phyloP scores from a whole-genome alignment of 2,329 filamentous ascomycete genomes.

The Colletotrichum brevisporum region DNA sequence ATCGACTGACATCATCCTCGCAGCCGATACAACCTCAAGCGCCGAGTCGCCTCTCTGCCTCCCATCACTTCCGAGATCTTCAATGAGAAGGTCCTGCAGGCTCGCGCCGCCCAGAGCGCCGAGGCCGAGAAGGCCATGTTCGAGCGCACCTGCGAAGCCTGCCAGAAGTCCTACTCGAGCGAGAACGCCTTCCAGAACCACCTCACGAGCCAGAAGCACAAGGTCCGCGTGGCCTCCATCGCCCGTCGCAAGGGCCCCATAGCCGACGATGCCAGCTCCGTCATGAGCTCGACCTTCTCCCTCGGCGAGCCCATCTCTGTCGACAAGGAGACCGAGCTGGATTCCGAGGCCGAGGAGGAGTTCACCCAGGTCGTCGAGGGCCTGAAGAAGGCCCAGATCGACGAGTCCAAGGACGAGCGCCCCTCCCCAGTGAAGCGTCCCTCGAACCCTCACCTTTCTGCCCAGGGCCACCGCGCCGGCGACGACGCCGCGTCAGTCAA shows the following conservation, averaged over 20 bases:
- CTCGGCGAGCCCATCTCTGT: constrained; percentile 81
- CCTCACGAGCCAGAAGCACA: constrained; percentile 91
- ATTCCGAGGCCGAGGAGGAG: constrained; percentile 80
- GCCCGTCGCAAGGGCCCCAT: constrained; percentile 53
- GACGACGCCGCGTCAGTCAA: constrained; percentile 53
- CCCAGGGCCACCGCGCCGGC: constrained; percentile 57
- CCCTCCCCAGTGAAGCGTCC: constrained; percentile 69
- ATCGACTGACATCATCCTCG: constrained; percentile 39
- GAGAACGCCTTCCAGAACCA: constrained; percentile 97
- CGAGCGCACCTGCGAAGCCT: constrained; percentile 85
- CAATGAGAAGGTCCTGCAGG: constrained; percentile 94
- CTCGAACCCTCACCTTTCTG: constrained; percentile 63
- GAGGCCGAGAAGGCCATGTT: constrained; percentile 91
- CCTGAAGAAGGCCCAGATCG: constrained; percentile 80
- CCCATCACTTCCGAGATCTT: constrained; percentile 94
- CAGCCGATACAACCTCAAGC: constrained; percentile 96
- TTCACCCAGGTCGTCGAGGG: constrained; percentile 84
- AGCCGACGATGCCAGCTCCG: constrained; percentile 79
- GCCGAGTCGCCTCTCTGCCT: constrained; percentile 89
- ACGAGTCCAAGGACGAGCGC: constrained; percentile 58
- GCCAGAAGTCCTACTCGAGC: constrained; percentile 94
- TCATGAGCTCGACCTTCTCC: constrained; percentile 93
- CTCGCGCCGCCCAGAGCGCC: constrained; percentile 85
- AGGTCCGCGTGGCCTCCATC: constrained; percentile 70
- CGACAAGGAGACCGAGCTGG: constrained; percentile 62